A percentile compares a stretch with the other conserved stretches of the same genome.
phyloP scores from a whole-genome alignment of 176 grass and related monocot species.

The Miscanthus lutarioriparius region DNA sequence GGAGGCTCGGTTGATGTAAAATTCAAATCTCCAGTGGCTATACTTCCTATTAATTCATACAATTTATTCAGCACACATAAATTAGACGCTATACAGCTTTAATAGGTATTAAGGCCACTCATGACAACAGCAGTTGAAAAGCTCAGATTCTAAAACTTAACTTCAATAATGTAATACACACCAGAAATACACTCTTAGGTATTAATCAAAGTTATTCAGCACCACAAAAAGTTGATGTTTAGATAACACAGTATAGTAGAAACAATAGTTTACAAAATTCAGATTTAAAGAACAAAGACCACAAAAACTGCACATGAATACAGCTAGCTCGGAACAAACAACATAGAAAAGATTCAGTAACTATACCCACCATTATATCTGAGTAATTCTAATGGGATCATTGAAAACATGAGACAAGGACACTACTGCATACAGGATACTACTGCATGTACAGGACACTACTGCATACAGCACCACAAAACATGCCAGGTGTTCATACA shows the following conservation, averaged over 20 bases:
- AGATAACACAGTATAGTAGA: neutral
- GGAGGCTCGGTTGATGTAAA: too few relatives aligned
- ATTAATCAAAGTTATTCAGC: too few relatives aligned
- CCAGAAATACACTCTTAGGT: too few relatives aligned
- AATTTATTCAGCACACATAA: too few relatives aligned
- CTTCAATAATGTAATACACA: neutral
- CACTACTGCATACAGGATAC: neutral
- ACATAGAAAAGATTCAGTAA: neutral
- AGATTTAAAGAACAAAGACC: neutral
- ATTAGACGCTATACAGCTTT: too few relatives aligned
- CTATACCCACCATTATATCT: neutral
- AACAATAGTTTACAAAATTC: neutral
- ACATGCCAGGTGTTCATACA: too few relatives aligned
- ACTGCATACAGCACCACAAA: too few relatives aligned
- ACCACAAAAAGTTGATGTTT: neutral
- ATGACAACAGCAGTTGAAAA: neutral
- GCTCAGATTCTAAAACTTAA: neutral
- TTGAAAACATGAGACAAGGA: neutral
- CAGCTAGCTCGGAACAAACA: neutral
- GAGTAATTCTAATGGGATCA: neutral
- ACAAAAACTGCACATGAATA: conserved; percentile 10
- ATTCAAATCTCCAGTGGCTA: too few relatives aligned
- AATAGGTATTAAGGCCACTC: neutral
- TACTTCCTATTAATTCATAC: too few relatives aligned
- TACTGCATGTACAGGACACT: too few relatives aligned